These are phyloP conservation scores for Blastocladiella emersonii DNA, from an alignment of 371 early-diverging fungal species.

Conservation along the genomic window DNA sequence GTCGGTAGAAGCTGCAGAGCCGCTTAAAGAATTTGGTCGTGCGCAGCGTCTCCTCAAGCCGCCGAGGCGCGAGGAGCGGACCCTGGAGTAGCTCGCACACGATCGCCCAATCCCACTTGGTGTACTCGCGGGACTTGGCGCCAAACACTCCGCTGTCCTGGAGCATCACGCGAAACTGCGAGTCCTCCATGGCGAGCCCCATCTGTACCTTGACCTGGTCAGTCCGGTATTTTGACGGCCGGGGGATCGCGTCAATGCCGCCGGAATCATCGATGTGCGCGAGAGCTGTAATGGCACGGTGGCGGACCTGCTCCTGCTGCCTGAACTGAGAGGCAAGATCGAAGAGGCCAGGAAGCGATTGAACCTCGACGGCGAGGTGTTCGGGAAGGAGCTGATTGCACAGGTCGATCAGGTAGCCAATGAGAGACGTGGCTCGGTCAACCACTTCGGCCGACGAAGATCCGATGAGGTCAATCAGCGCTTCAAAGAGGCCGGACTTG, in stretches of 20 bases:
- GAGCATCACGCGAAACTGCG: slow-evolving; percentile 23
- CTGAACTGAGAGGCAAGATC: slow-evolving; percentile 53
- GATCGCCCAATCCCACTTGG: slow-evolving; percentile 72
- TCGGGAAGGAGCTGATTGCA: slow-evolving; percentile 50
- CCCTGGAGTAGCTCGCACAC: slow-evolving; percentile 61
- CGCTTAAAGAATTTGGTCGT: slow-evolving; percentile 61
- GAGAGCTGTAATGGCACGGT: slow-evolving; percentile 56
- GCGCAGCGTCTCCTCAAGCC: slow-evolving; percentile 63
- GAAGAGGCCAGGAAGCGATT: slow-evolving; percentile 61
- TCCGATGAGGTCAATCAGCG: slow-evolving; percentile 32
- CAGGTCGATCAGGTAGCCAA: slow-evolving; percentile 61
- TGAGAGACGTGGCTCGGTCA: slow-evolving; percentile 49
- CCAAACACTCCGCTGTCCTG: slow-evolving; percentile 29
- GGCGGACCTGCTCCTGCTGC: slow-evolving; percentile 54
- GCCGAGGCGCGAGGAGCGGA: slow-evolving; percentile 49
- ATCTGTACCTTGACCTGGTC: slow-evolving; percentile 51
- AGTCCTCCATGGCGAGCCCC: slow-evolving; percentile 64
- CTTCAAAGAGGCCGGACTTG: slow-evolving; percentile 61
- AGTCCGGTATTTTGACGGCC: slow-evolving; percentile 13
- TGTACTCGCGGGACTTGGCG: slow-evolving; percentile 44
- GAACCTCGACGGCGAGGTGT: slow-evolving; percentile 38
- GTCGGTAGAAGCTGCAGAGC: slow-evolving; percentile 58
- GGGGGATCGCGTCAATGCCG: slow-evolving; percentile 13
- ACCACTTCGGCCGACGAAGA: slow-evolving; percentile 27
- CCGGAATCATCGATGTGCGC: slow-evolving; percentile 51